A percentile compares a stretch with the other conserved stretches of the same genome.
Conservation (phyloP, 768 basidiomycete species). For the Suillus ampliporus region DNA sequence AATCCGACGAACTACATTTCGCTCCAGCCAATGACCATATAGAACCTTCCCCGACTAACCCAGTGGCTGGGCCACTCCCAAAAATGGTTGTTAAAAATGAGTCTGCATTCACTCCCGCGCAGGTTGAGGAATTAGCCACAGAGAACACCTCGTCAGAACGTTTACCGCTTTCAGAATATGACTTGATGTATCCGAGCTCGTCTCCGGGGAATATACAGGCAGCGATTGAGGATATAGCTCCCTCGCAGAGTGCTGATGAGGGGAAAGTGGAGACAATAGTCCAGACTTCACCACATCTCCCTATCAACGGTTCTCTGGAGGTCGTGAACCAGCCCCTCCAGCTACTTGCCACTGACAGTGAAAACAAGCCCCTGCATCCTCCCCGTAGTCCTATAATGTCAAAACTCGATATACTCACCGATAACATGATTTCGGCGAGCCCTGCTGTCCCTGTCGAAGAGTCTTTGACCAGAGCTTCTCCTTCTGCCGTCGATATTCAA, state of each 20-base stretch:
- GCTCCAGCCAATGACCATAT: neutral
- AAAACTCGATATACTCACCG: neutral
- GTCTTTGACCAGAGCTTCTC: neutral
- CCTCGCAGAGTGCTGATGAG: neutral
- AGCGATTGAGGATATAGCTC: neutral
- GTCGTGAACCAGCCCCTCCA: neutral
- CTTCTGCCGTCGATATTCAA: neutral
- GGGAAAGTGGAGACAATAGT: neutral
- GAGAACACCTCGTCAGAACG: neutral
- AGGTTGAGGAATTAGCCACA: neutral
- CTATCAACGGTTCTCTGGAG: neutral
- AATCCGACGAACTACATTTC: neutral
- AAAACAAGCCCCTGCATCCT: neutral
- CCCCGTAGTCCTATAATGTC: neutral
- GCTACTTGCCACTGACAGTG: neutral
- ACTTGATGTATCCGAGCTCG: slow-evolving; percentile 2
- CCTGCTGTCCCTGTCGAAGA: neutral
- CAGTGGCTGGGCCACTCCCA: neutral
- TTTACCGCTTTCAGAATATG: neutral
- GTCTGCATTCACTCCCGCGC: neutral
- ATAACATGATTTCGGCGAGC: neutral
- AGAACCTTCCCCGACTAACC: neutral
- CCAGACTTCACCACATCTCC: neutral
- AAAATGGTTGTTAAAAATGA: neutral
- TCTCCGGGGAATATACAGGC: neutral